Conservation (phyloP, 2,329 filamentous ascomycete genomes). For the Aspergillus udagawae region DNA sequence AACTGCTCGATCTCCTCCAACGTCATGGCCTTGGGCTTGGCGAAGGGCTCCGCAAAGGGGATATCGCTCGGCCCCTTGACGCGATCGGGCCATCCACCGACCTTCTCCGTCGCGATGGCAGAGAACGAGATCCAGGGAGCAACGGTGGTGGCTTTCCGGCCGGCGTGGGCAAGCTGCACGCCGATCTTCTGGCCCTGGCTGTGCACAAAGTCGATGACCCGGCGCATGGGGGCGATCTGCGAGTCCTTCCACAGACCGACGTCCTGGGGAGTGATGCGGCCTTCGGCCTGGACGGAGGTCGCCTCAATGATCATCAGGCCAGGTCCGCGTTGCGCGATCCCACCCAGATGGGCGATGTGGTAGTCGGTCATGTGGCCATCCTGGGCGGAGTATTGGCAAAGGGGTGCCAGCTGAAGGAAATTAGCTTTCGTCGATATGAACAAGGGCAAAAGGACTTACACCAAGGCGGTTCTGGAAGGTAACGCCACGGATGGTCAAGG, state of each 20-base stretch:
- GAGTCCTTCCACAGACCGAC: conserved; percentile 73
- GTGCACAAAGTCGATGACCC: conserved; percentile 74
- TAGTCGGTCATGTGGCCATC: conserved; percentile 74
- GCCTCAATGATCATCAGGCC: conserved; percentile 74
- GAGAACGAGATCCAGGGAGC: conserved; percentile 45
- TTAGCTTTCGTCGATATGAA: neutral
- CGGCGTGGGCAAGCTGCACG: conserved; percentile 79
- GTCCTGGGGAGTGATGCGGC: conserved; percentile 68
- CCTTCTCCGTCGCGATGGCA: conserved; percentile 44
- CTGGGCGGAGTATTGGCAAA: conserved; percentile 65
- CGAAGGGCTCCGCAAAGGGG: conserved; percentile 59
- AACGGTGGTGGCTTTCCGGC: conserved; percentile 58
- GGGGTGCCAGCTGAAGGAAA: conserved; percentile 48
- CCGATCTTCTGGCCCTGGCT: conserved; percentile 71
- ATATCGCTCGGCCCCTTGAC: conserved; percentile 57
- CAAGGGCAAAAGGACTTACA: conserved; percentile 2
- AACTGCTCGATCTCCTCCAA: conserved; percentile 63
- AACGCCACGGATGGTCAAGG: conserved; percentile 55
- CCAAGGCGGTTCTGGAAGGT: conserved; percentile 52
- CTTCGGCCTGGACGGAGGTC: conserved; percentile 68
- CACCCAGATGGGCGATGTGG: conserved; percentile 78
- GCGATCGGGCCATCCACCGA: conserved; percentile 53
- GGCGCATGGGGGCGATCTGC: conserved; percentile 66
- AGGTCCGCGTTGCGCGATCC: conserved; percentile 71
- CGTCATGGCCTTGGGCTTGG: conserved; percentile 64